Conservation (phyloP, 108 stramenopile genomes). For the Nitzschia sp. region DNA sequence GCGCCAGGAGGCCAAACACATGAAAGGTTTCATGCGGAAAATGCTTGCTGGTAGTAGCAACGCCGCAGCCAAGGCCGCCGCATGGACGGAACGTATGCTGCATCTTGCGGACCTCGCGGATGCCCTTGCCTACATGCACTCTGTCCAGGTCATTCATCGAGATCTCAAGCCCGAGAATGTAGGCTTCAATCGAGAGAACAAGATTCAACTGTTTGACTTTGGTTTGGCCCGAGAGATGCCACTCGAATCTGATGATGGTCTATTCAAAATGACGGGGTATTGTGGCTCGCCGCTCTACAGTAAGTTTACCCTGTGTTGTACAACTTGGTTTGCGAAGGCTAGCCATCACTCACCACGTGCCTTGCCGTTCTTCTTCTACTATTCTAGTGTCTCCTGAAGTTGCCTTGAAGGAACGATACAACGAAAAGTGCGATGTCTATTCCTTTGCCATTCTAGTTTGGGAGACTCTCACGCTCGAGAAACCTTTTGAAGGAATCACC, state of each 20-base stretch:
- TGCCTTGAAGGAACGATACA: constrained; percentile 55
- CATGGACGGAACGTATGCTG: constrained; percentile 35
- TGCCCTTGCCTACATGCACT: constrained; percentile 13
- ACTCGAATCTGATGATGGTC: not conserved
- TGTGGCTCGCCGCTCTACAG: not conserved
- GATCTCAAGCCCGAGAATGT: constrained; percentile 57
- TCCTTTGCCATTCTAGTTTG: constrained; percentile 70
- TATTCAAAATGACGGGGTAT: constrained; percentile 1
- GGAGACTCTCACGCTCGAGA: constrained; percentile 38
- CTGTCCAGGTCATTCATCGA: constrained; percentile 18
- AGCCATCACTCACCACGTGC: too few relatives aligned
- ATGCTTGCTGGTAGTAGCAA: constrained; percentile 18
- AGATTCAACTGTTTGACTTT: constrained; percentile 35
- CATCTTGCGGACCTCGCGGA: constrained; percentile 20
- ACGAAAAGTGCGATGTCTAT: constrained; percentile 61
- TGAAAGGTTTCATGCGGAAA: constrained; percentile 38
- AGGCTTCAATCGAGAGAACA: constrained; percentile 48
- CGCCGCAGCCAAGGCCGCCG: constrained; percentile 25
- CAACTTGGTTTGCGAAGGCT: too few relatives aligned
- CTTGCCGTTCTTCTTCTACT: not conserved
- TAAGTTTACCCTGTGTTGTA: not conserved
- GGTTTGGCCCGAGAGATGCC: constrained; percentile 31
- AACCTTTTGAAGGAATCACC: constrained; percentile 19
- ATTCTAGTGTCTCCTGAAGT: constrained; percentile 43
- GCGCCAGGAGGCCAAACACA: constrained; percentile 15